Conservation (phyloP, 805 yeast species). For the Pichia kluyveri region DNA sequence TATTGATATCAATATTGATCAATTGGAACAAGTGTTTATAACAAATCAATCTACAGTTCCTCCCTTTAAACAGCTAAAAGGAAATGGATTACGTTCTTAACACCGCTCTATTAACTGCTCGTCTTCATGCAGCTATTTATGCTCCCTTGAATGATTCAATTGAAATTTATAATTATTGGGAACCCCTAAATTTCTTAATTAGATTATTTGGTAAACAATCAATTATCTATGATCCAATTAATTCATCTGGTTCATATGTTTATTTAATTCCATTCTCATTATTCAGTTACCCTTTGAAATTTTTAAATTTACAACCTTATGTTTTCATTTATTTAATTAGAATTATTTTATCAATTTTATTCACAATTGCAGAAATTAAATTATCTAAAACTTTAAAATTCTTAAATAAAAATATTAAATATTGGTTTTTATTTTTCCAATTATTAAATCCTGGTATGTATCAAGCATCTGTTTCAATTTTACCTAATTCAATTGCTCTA, state of each 20-base stretch:
- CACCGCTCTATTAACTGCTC: conserved; percentile 3
- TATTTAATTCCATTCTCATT: conserved; percentile 46
- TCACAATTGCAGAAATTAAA: conserved; percentile 43
- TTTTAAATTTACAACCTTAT: conserved; percentile 9
- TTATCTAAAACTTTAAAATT: conserved; percentile 35
- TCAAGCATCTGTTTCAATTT: conserved; percentile 77
- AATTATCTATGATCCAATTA: conserved; percentile 92
- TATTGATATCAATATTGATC: too few species aligned
- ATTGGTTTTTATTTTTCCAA: conserved; percentile 55
- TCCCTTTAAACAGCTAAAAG: background rate
- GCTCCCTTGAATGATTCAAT: conserved; percentile 44
- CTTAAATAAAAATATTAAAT: conserved; percentile 34
- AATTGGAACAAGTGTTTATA: too few species aligned
- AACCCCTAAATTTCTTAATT: conserved; percentile 70
- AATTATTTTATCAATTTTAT: conserved; percentile 29
- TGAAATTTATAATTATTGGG: conserved; percentile 91
- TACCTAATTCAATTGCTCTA: conserved; percentile 79
- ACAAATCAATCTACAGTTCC: too few species aligned
- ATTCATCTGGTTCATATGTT: conserved; percentile 80
- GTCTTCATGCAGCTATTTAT: conserved; percentile 29
- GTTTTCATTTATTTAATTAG: conserved; percentile 48
- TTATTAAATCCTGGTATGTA: conserved; percentile 72
- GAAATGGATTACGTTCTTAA: conserved; percentile 3
- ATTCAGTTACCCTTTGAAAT: conserved; percentile 17
- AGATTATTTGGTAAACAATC: conserved; percentile 88